phyloP scores from a whole-genome alignment of 2,329 filamentous ascomycete genomes.

The Nothomitra cinnamomea region DNA sequence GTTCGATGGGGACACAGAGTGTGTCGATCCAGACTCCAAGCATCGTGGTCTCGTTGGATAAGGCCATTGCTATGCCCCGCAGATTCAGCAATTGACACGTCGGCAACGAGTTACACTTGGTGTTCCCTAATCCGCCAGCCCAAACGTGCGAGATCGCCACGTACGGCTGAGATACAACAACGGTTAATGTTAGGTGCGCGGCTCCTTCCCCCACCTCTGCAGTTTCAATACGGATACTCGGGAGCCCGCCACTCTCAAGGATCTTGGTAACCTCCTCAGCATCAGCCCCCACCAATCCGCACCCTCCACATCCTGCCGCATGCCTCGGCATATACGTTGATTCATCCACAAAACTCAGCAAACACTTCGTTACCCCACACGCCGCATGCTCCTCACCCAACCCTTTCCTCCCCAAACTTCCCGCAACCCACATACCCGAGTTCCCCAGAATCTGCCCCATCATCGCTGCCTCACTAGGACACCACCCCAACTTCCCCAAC shows the following conservation, averaged over 20 bases:
- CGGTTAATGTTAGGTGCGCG: neutral
- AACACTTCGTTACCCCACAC: neutral
- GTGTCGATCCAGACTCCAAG: neutral
- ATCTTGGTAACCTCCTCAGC: neutral
- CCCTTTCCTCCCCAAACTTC: neutral
- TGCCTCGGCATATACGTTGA: neutral
- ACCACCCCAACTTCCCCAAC: neutral
- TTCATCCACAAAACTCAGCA: neutral
- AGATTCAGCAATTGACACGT: neutral
- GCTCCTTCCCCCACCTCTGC: neutral
- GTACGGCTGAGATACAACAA: neutral
- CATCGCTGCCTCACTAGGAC: neutral
- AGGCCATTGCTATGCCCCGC: neutral
- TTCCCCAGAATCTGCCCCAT: neutral
- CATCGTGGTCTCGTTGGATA: neutral
- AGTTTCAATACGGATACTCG: neutral
- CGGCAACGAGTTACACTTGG: neutral
- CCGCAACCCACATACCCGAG: neutral
- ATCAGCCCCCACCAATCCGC: neutral
- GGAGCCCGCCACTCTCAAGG: neutral
- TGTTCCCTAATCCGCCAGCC: neutral
- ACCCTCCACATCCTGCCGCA: neutral
- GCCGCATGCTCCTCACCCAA: neutral
- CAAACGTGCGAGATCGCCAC: neutral
- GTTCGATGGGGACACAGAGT: neutral